Base-by-base conservation (phyloP, 2,329 filamentous ascomycete species). In the Stagonosporopsis rhizophila region DNA sequence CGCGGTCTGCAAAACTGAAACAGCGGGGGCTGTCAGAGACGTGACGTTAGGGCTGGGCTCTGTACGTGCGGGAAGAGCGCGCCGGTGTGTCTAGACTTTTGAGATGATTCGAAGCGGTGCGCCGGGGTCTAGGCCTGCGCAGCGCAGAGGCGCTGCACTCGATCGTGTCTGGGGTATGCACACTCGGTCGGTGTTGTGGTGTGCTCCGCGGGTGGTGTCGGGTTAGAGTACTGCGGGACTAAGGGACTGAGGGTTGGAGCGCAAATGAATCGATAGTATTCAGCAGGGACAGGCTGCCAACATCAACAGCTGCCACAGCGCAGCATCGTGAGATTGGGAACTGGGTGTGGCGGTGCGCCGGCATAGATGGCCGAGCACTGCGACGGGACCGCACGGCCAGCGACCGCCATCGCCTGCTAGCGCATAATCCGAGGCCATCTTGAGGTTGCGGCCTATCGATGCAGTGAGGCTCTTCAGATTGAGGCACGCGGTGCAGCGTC, bases 391-490 rank as follows among this genome's bases (percentile, higher is more conserved):
- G 12, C 19, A n/a, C 22, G 11, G 7, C 4, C 34, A 35, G 41
- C 25, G 12, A 39, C 19, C 19, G 42, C n/a, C n/a, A n/a, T n/a
- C n/a, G n/a, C n/a, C n/a, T n/a, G n/a, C 20, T 48, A 52, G 54
- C 41, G 49, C 20, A 48, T 34, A 40, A 8, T 12, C 1, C 11
- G 39, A 40, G 14, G 28, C 37, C n/a, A 56, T 46, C 37, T 47
- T 42, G 30, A 27, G 38, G 37, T 28, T n/a, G 35, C 46, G 17
- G 46, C 41, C 28, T 41, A 46, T 51, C 41, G 42, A 15, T 19
- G 35, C 8, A n/a, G 19, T 56, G 53, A 52, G 53, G 53, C 53
- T 56, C 53, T 52, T 42, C 20, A 28, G 27, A 22, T 35, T 44
- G 41, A 39, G 40, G 52, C 52, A 49, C 38, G 40, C n/a, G 39